Conservation (phyloP, 192 early-diverging fungal genomes). For the Backusella tuberculispora region DNA sequence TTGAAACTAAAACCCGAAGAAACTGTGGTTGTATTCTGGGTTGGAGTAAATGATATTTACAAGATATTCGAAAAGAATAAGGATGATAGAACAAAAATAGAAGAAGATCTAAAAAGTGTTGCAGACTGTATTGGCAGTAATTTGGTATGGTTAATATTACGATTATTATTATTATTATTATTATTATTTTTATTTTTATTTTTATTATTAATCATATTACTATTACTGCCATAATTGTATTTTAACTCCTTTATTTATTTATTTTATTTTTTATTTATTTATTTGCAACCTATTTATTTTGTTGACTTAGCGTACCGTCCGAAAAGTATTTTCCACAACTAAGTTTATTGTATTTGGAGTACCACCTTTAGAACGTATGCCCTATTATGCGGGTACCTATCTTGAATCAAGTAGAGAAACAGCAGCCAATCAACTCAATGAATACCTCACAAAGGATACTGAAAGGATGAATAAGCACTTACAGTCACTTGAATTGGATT, state of each 20-base stretch:
- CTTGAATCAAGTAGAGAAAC: slow-evolving; percentile 11
- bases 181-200: not conserved
- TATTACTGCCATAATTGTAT: not conserved
- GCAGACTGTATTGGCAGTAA: slow-evolving; percentile 36
- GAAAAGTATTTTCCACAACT: slow-evolving; percentile 30
- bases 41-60: slow-evolving; percentile 39
- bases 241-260: not conserved
- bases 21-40: slow-evolving; percentile 41
- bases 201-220: not conserved
- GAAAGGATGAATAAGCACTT: slow-evolving; percentile 23
- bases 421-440: slow-evolving; percentile 21
- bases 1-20: slow-evolving; percentile 35
- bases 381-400: slow-evolving; percentile 6
- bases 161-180: not conserved
- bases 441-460: slow-evolving; percentile 18
- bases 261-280: not conserved
- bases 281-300: not conserved
- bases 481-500: slow-evolving; percentile 23
- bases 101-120: not conserved
- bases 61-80: not conserved
- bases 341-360: slow-evolving; percentile 35
- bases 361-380: slow-evolving; percentile 36
- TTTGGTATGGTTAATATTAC: slow-evolving; percentile 28
- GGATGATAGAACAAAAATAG: slow-evolving; percentile 5
- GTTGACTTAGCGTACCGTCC: not conserved